Percentiles rank a stretch among this genome's conserved stretches.
phyloP scores from a whole-genome alignment of 2,329 filamentous ascomycete genomes.

The Fusarium luffae region DNA sequence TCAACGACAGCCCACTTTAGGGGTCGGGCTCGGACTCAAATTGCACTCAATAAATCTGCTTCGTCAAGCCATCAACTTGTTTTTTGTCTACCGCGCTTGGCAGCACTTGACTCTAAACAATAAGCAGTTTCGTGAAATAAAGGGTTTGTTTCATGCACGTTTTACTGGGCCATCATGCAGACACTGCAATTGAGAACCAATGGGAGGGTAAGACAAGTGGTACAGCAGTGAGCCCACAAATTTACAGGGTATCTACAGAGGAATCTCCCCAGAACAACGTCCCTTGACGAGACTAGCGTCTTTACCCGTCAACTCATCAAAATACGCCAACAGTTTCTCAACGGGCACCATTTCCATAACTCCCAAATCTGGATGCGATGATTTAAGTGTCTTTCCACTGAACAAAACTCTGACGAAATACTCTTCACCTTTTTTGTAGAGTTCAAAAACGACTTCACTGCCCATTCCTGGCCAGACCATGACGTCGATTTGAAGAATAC shows the following conservation, averaged over 20 bases:
- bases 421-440: constrained; percentile 62
- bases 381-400: constrained; percentile 73
- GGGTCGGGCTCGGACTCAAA: background rate
- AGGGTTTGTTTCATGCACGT: background rate
- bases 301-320: constrained; percentile 75
- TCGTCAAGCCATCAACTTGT: background rate
- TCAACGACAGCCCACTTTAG: background rate
- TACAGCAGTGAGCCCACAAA: background rate
- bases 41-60: background rate
- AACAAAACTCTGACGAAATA: constrained; percentile 76
- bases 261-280: constrained; percentile 39
- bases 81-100: background rate
- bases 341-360: constrained; percentile 76
- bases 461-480: constrained; percentile 92
- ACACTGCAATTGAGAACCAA: background rate
- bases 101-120: background rate
- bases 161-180: background rate
- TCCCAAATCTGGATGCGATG: constrained; percentile 75
- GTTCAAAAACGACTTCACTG: constrained; percentile 78
- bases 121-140: background rate
- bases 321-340: constrained; percentile 72
- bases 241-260: background rate
- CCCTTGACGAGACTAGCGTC: constrained; percentile 57
- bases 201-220: background rate
- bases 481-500: constrained; percentile 71